A percentile compares a stretch with the other conserved stretches of the same genome.
Evolutionary conservation across 768 basidiomycete genomes (phyloP).

Genomic region (Boletus sensibilis): DNA sequence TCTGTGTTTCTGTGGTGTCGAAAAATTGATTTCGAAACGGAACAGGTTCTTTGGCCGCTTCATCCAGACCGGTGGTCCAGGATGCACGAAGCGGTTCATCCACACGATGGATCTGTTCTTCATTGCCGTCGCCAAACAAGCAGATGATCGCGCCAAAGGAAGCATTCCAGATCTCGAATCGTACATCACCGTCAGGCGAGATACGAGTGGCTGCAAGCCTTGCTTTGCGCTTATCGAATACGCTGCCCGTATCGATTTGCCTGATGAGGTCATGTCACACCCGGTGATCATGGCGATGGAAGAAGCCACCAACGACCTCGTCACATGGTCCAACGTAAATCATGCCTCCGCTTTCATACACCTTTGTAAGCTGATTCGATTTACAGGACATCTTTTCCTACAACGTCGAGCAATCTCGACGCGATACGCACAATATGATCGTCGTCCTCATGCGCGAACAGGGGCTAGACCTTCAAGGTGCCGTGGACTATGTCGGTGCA

Average conservation of each 20-base stretch:
- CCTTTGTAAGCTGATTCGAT: background rate
- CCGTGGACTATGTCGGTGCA: conserved; percentile 62
- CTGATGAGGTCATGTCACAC: conserved; percentile 53
- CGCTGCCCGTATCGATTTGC: conserved; percentile 48
- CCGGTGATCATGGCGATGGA: conserved; percentile 46
- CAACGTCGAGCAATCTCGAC: conserved; percentile 69
- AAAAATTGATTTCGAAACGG: conserved; percentile 5
- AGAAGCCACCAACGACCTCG: conserved; percentile 49
- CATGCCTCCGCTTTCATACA: background rate
- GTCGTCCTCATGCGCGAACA: conserved; percentile 65
- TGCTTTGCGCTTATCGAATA: conserved; percentile 57
- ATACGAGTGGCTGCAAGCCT: conserved; percentile 53
- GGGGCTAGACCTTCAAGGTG: conserved; percentile 55
- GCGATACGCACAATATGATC: conserved; percentile 72
- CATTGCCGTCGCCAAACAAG: conserved; percentile 42
- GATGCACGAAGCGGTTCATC: conserved; percentile 42
- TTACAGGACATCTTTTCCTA: conserved; percentile 71
- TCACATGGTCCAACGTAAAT: conserved; percentile 47
- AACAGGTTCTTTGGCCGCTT: conserved; percentile 40
- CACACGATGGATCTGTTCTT: conserved; percentile 43
- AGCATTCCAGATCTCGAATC: conserved; percentile 47
- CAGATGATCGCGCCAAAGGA: conserved; percentile 40
- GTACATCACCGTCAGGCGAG: conserved; percentile 52
- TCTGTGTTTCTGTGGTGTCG: background rate
- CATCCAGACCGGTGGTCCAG: conserved; percentile 37